These are phyloP conservation scores for Yamadazyma trypodendri DNA, from an alignment of 1,139 yeast species.

Conservation along the genomic window DNA sequence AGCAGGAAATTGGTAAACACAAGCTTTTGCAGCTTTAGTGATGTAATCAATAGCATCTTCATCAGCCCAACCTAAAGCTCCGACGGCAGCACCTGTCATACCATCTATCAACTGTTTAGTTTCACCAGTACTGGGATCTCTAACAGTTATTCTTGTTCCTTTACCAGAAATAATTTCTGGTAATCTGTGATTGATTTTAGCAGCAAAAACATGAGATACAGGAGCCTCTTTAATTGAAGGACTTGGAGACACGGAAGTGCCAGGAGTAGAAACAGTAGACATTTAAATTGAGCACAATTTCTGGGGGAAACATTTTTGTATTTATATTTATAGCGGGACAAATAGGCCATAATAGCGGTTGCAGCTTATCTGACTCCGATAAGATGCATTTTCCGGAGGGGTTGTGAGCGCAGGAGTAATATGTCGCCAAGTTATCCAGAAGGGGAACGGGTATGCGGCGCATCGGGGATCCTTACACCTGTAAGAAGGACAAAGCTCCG, in stretches of 20 bases:
- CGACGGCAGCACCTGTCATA: constrained; percentile 66
- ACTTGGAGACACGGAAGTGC: constrained; percentile 16
- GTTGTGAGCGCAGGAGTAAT: no score
- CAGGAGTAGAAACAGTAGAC: constrained; percentile 12
- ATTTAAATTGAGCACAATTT: no score
- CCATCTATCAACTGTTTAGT: constrained; percentile 47
- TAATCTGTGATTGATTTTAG: constrained; percentile 34
- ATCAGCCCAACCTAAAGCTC: constrained; percentile 60
- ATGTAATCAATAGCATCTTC: constrained; percentile 49
- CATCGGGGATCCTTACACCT: no score
- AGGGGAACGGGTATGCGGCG: no score
- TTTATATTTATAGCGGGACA: not conserved
- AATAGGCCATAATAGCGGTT: no score
- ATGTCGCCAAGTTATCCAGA: no score
- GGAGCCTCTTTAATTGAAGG: constrained; percentile 13
- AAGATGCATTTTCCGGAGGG: no score
- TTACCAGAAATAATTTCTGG: constrained; percentile 48
- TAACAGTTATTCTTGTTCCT: constrained; percentile 48
- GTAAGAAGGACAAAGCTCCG: no score
- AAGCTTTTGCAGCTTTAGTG: constrained; percentile 45
- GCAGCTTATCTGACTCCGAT: no score
- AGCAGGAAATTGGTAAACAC: constrained; percentile 48
- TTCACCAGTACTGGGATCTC: constrained; percentile 43
- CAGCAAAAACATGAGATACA: constrained; percentile 35
- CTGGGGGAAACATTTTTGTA: no score